Percentiles rank a stretch among this genome's conserved stretches.
Conservation (phyloP, 805 yeast species). For the Wickerhamomyces kurtzmanii region DNA sequence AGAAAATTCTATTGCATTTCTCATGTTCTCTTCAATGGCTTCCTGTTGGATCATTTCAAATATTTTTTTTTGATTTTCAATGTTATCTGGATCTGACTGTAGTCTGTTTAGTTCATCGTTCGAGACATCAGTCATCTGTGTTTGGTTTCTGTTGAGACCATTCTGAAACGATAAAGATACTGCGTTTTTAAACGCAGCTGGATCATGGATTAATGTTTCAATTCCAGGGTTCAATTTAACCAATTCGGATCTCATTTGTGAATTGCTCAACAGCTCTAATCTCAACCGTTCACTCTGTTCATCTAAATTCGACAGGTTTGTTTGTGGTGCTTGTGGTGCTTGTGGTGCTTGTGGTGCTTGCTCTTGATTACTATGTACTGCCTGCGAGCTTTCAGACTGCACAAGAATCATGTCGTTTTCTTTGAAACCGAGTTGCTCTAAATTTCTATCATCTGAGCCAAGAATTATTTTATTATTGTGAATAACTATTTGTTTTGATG, state of each 20-base stretch:
- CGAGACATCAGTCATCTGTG: slow-evolving; percentile 20
- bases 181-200: slow-evolving; percentile 32
- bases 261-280: slow-evolving; percentile 34
- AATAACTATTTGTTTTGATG: slow-evolving; percentile 35
- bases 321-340: not conserved
- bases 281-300: slow-evolving; percentile 35
- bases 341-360: slow-evolving; percentile 1
- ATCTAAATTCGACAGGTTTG: slow-evolving; percentile 8
- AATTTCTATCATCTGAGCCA: slow-evolving; percentile 18
- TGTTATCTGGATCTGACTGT: slow-evolving; percentile 60
- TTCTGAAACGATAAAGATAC: slow-evolving; percentile 25
- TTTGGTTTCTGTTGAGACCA: slow-evolving; percentile 21
- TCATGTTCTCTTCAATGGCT: slow-evolving; percentile 72
- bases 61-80: slow-evolving; percentile 56
- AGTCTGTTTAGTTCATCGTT: slow-evolving; percentile 39
- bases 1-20: slow-evolving; percentile 72
- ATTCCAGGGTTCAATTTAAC: slow-evolving; percentile 34
- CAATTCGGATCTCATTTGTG: slow-evolving; percentile 26
- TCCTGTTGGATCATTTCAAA: slow-evolving; percentile 59
- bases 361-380: slow-evolving; percentile 1
- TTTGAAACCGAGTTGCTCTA: slow-evolving; percentile 37
- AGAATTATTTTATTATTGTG: slow-evolving; percentile 34
- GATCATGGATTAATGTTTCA: slow-evolving; percentile 34
- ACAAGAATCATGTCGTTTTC: slow-evolving; percentile 50
- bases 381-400: slow-evolving; percentile 4